phyloP scores from a whole-genome alignment of 2,329 filamentous ascomycete species.

The Cladosporium austrohemisphaericum region DNA sequence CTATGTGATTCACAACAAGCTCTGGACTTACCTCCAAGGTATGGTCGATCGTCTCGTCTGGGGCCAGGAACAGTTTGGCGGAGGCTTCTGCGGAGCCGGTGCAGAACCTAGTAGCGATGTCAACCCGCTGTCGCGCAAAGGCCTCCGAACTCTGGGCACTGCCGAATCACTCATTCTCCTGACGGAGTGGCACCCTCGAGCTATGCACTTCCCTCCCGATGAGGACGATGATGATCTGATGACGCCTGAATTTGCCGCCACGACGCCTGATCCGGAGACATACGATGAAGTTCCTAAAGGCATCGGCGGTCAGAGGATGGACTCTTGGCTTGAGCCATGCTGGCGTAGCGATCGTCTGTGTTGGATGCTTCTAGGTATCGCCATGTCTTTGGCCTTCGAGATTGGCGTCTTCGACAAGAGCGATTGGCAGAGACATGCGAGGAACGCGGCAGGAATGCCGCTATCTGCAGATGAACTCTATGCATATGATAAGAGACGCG shows the following conservation, averaged over 20 bases:
- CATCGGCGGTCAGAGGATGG: slow-evolving; percentile 79
- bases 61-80: slow-evolving; percentile 93
- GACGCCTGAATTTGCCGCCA: slow-evolving; percentile 66
- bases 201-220: slow-evolving; percentile 81
- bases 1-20: slow-evolving; percentile 87
- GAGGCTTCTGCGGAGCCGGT: slow-evolving; percentile 75
- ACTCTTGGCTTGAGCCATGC: slow-evolving; percentile 93
- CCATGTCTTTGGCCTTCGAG: slow-evolving; percentile 85
- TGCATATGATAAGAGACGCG: slow-evolving; percentile 70
- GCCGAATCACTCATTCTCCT: slow-evolving; percentile 91
- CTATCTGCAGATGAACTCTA: slow-evolving; percentile 59
- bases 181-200: slow-evolving; percentile 95
- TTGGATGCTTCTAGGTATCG: slow-evolving; percentile 94
- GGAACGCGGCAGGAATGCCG: slow-evolving; percentile 38
- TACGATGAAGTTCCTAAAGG: slow-evolving; percentile 52
- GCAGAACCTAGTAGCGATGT: slow-evolving; percentile 63
- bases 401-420: slow-evolving; percentile 93
- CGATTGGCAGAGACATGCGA: slow-evolving; percentile 54
- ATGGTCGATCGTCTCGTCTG: slow-evolving; percentile 95
- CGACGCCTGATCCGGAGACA: slow-evolving; percentile 55
- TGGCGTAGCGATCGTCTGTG: slow-evolving; percentile 92
- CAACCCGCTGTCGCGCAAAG: slow-evolving; percentile 57
- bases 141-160: slow-evolving; percentile 83
- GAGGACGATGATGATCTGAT: slow-evolving; percentile 63
- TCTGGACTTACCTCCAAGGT: slow-evolving; percentile 89